Percentiles rank a stretch among this genome's conserved stretches.
Conservation (phyloP, 371 early-diverging fungal genomes). For the Lichtheimia corymbifera region DNA sequence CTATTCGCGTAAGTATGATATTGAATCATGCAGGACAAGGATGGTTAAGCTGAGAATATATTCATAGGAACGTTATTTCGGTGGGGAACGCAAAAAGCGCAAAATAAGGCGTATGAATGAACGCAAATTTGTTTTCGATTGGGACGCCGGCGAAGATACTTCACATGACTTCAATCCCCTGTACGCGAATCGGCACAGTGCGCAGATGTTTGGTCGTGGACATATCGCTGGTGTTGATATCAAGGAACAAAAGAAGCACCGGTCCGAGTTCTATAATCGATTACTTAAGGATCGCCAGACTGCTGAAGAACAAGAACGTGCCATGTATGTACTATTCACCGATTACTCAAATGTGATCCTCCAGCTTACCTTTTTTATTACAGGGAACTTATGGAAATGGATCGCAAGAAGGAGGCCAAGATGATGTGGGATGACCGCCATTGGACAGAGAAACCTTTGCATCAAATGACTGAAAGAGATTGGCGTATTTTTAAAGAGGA, state of each 20-base stretch:
- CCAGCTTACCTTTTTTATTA: slow-evolving; percentile 3
- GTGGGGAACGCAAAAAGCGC: slow-evolving; percentile 74
- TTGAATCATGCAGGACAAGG: background rate
- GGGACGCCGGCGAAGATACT: slow-evolving; percentile 95
- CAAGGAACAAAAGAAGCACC: slow-evolving; percentile 72
- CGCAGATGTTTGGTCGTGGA: slow-evolving; percentile 91
- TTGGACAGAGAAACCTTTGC: slow-evolving; percentile 92
- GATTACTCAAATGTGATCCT: background rate
- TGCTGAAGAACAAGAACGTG: slow-evolving; percentile 67
- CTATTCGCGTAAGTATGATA: slow-evolving; percentile 36
- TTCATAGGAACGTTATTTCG: slow-evolving; percentile 84
- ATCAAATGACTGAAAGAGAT: slow-evolving; percentile 94
- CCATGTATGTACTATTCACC: slow-evolving; percentile 36
- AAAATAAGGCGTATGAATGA: slow-evolving; percentile 85
- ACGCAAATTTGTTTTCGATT: slow-evolving; percentile 95
- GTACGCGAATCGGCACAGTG: slow-evolving; percentile 79
- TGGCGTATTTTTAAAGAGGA: slow-evolving; percentile 99
- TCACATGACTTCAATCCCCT: slow-evolving; percentile 90
- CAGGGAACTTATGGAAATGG: slow-evolving; percentile 66
- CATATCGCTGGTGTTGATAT: slow-evolving; percentile 89
- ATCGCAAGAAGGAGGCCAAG: slow-evolving; percentile 68
- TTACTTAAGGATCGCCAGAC: slow-evolving; percentile 71
- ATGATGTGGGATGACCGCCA: slow-evolving; percentile 86
- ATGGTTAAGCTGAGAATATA: background rate
- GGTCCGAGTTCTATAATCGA: slow-evolving; percentile 70